A percentile compares a stretch with the other conserved stretches of the same genome.
phyloP scores from a whole-genome alignment of 202 grass and related monocot species.

The Schoenoplectus tabernaemontani region DNA sequence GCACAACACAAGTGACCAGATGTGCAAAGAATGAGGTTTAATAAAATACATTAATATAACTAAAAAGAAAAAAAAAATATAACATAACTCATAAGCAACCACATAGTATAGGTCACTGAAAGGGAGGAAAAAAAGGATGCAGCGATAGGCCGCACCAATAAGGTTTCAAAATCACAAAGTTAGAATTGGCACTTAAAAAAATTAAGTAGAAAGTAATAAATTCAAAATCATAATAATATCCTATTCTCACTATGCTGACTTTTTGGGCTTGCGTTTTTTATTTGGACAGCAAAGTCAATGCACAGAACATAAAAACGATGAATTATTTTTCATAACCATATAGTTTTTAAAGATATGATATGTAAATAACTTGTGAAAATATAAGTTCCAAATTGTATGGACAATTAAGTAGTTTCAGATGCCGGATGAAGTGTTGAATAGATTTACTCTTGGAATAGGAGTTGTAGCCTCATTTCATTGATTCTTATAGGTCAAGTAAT shows the following conservation, averaged over 20 bases:
- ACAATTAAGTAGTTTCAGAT: no score
- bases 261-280: not conserved
- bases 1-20: not conserved
- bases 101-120: not conserved
- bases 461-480: no score
- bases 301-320: not conserved
- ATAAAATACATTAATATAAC: not conserved
- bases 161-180: not conserved
- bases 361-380: not conserved
- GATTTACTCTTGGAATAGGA: no score
- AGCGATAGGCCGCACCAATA: not conserved
- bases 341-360: not conserved
- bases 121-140: not conserved
- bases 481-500: no score
- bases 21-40: not conserved
- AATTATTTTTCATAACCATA: not conserved
- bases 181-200: not conserved
- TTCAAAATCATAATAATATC: slow-evolving; percentile 4
- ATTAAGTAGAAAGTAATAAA: not conserved
- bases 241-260: not conserved
- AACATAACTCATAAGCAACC: not conserved
- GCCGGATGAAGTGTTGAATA: no score
- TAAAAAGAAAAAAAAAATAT: not conserved
- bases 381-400: not conserved
- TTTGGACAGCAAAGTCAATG: slow-evolving; percentile 4